Evolutionary conservation across 176 grass and related monocot genomes (phyloP).

Genomic region (Oryza nivara): DNA sequence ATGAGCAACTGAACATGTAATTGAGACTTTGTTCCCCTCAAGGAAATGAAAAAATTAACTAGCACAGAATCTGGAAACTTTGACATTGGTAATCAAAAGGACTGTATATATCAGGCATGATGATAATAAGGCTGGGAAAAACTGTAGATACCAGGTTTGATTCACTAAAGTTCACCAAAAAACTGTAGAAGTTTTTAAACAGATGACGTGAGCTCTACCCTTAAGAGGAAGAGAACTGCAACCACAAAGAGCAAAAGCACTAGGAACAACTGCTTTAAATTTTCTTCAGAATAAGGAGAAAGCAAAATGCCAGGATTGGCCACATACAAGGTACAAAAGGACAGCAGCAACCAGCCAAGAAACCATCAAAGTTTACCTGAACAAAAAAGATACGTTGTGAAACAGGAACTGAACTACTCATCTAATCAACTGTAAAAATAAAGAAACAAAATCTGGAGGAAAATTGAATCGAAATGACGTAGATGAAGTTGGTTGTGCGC

Average conservation of each 20-base stretch:
- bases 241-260: background rate
- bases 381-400: background rate
- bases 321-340: too few relatives aligned
- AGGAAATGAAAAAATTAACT: background rate
- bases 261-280: too few relatives aligned
- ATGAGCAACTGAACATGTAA: background rate
- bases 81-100: background rate
- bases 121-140: background rate
- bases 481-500: too few relatives aligned
- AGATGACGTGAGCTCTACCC: background rate
- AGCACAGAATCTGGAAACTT: background rate
- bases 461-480: too few relatives aligned
- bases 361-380: background rate
- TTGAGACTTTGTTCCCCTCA: slow-evolving; percentile 3
- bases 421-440: background rate
- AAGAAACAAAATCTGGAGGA: background rate
- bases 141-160: background rate
- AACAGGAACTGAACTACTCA: background rate
- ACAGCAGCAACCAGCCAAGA: background rate
- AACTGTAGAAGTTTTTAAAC: background rate
- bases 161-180: background rate
- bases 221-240: background rate
- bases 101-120: too few relatives aligned
- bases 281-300: background rate
- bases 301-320: too few relatives aligned